Base-by-base conservation (phyloP, 805 yeast genomes). In the Nakazawaea molendinolei region DNA sequence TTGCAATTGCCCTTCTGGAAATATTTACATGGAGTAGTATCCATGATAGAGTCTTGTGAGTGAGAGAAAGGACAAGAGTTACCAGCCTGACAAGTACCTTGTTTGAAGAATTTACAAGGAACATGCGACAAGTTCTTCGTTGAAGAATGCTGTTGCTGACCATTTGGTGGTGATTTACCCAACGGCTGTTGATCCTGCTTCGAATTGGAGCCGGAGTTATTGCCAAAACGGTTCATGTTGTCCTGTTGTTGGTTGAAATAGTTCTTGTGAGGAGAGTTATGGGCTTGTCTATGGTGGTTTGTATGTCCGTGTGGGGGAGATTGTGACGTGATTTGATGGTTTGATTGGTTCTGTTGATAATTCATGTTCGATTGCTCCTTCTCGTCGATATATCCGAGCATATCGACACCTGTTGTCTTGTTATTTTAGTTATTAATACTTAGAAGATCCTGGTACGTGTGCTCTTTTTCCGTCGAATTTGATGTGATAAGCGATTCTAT, bases 1-100 rank as follows among this genome's bases (percentile, higher is more conserved):
- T 87, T 87, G 60, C 98, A 90, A 53, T 87, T 86, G n/a, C 97
- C 97, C 61, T 85, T 85, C 51, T 83, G 92, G 57, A 86, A 90
- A 59, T 89, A 90, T 65, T 87, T 89, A 68, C 98, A 90, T 5
- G 89, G 86, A 28, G 70, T 63, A 31, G 67, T 58, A 33, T 71
- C 78, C 23, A 63, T 60, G n/a, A 67, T 54, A 5, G 71, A 65
- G 38, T 79, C 83, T 34, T 74, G 52, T 31, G 81, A 69, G 55
- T 90, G 98, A 23, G 92, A 79, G 54, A 90, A 90, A 2, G 96
- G 96, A 56, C 98, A 90, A 1, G 90, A 68, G 34, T 65, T 67
- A 9, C 97, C 97, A 1, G 97, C 97, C 58, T 89, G 97, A 57
- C 98, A 90, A 13, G 84, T 76, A 1, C 97, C 97, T 56, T 89